phyloP scores from a whole-genome alignment of 2,329 filamentous ascomycete genomes.

The Cladobotryum mycophilum region DNA sequence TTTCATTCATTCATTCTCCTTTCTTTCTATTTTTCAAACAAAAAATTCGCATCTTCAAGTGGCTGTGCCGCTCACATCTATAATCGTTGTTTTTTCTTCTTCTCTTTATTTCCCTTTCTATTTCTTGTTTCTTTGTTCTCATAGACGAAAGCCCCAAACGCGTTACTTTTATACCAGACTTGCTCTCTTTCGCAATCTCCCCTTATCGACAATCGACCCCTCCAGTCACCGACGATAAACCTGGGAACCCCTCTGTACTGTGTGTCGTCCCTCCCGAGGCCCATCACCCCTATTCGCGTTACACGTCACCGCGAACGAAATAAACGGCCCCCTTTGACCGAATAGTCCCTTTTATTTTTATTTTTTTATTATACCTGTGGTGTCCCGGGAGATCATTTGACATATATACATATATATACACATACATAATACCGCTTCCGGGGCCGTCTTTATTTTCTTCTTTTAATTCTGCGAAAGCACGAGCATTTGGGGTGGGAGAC shows the following conservation, averaged over 20 bases:
- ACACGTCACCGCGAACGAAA: slow-evolving; percentile 1
- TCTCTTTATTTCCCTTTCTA: neutral
- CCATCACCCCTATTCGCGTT: slow-evolving; percentile 10
- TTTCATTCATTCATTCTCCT: slow-evolving; percentile 3
- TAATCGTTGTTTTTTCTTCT: neutral
- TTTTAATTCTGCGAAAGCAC: neutral
- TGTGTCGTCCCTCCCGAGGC: slow-evolving; percentile 1
- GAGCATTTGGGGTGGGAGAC: slow-evolving; percentile 10
- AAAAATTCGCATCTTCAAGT: slow-evolving; percentile 7
- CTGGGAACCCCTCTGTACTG: slow-evolving; percentile 2
- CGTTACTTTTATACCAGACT: neutral
- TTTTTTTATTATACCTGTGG: too few relatives aligned
- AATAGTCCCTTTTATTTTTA: too few relatives aligned
- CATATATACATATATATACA: too few relatives aligned
- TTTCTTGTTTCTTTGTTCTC: neutral
- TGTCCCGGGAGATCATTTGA: too few relatives aligned
- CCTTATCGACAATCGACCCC: slow-evolving; percentile 4
- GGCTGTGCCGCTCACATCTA: slow-evolving; percentile 4
- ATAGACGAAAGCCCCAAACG: neutral
- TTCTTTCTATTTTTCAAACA: slow-evolving; percentile 6
- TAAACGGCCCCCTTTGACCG: neutral
- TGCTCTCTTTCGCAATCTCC: neutral
- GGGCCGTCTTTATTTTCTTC: neutral
- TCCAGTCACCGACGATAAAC: slow-evolving; percentile 9
- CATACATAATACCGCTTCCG: too few relatives aligned